These are phyloP conservation scores for Ascochyta fabae DNA, from an alignment of 2,329 filamentous ascomycete species.

Conservation along the genomic window DNA sequence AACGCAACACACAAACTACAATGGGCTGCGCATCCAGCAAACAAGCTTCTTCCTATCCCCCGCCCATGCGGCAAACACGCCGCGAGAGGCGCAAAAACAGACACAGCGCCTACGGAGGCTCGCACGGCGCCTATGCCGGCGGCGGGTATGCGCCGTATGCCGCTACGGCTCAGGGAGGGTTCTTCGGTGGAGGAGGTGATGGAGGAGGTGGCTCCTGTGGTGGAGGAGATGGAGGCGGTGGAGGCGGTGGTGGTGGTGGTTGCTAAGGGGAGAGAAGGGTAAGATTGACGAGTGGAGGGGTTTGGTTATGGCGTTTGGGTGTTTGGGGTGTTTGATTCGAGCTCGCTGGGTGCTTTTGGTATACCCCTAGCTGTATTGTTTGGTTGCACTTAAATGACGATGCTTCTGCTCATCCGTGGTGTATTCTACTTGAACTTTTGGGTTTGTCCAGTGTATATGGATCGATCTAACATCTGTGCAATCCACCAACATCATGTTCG, in stretches of 20 bases:
- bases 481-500: no score
- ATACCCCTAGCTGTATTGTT: neutral
- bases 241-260: neutral
- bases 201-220: slow-evolving; percentile 14
- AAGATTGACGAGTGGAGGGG: neutral
- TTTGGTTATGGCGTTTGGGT: neutral
- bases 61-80: slow-evolving; percentile 22
- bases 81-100: neutral
- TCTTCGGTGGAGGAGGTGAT: slow-evolving; percentile 9
- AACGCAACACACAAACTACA: neutral
- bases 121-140: neutral
- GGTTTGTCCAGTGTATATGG: no score
- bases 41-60: slow-evolving; percentile 18
- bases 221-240: slow-evolving; percentile 14
- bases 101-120: neutral
- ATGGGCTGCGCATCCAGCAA: slow-evolving; percentile 29
- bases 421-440: no score
- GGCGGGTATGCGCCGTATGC: slow-evolving; percentile 8
- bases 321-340: neutral
- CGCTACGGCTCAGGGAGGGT: slow-evolving; percentile 19
- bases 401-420: no score
- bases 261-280: neutral
- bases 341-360: neutral
- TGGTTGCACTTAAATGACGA: no score
- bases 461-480: no score